Base-by-base conservation (phyloP, 768 basidiomycete species). In the Austroboletus eburneus region DNA sequence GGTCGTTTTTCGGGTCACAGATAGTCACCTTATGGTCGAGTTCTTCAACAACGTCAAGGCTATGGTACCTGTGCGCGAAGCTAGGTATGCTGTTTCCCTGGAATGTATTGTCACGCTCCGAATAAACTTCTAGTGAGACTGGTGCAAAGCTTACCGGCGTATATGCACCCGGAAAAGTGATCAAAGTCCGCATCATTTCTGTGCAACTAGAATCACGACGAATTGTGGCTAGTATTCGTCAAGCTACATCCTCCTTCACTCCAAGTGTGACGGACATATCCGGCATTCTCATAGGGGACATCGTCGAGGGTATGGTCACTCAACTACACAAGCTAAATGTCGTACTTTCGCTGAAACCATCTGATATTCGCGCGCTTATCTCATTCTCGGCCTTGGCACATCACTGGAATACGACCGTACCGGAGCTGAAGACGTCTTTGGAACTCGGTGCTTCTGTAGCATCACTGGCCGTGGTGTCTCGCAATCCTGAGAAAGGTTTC, bases 1-100 rank as follows among this genome's bases (percentile, higher is more conserved):
- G 2, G 87, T 91, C 3, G 75, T 99, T 39, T 86, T 83, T 72
- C 89, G 84, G 62, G 72, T 89, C n/a, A 71, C 81, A 27, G 87
- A 90, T 14, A 93, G 85, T 60, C 75, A 82, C 50, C 69, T 94
- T 38, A 70, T 91, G 54, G 82, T 97, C 23, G 93, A 96, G 60
- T 89, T 96, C 56, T 99, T 86, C 63, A 94, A 92, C 51, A 87
- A 87, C 44, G 54, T 94, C 46, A 85, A 88, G 57, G 96, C 89
- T 2, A 71, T 85, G 34, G 77, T 99, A 2, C 88, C 92, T 4
- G 66, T 76, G 9, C 80, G 76, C 42, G 96, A 98, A 72, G 81
- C 85, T 10, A 88, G 85, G 91, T 92, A 66, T 35, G 75, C 54
- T 23, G 5, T 36, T 24, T 57, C 30, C n/a, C 5, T 36, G 10